These are phyloP conservation scores for Danielia oregonensis DNA, from an alignment of 805 yeast species.

Conservation along the genomic window DNA sequence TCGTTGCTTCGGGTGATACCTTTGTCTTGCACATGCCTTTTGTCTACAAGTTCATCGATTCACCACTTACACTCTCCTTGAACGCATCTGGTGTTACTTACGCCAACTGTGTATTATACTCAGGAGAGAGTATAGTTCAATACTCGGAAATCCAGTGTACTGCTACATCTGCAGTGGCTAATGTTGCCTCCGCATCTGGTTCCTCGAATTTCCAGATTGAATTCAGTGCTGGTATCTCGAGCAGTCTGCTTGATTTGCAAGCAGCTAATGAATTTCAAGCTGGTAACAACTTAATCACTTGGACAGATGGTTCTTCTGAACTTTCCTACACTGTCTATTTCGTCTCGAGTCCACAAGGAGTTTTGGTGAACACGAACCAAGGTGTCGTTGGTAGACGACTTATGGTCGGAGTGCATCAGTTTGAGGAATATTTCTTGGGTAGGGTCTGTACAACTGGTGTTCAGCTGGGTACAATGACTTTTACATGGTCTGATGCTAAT, in stretches of 20 bases:
- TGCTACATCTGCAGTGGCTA: constrained; percentile 10
- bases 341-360: constrained; percentile 1
- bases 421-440: background rate
- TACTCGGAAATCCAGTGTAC: constrained; percentile 19
- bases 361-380: background rate
- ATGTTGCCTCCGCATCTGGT: constrained; percentile 16
- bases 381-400: background rate
- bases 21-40: constrained; percentile 25
- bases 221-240: constrained; percentile 13
- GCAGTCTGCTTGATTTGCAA: constrained; percentile 10
- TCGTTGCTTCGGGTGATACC: constrained; percentile 22
- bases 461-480: background rate
- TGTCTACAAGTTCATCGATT: constrained; percentile 23
- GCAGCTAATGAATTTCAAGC: constrained; percentile 15
- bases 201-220: constrained; percentile 18
- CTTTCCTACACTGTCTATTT: constrained; percentile 8
- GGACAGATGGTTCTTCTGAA: constrained; percentile 13
- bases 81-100: too few species aligned
- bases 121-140: constrained; percentile 11
- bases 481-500: background rate
- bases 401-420: background rate
- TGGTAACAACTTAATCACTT: constrained; percentile 21
- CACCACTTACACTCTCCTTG: too few species aligned
- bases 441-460: background rate
- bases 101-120: too few species aligned